phyloP scores from a whole-genome alignment of 441 rosid genomes.

The Theobroma grandiflorum region DNA sequence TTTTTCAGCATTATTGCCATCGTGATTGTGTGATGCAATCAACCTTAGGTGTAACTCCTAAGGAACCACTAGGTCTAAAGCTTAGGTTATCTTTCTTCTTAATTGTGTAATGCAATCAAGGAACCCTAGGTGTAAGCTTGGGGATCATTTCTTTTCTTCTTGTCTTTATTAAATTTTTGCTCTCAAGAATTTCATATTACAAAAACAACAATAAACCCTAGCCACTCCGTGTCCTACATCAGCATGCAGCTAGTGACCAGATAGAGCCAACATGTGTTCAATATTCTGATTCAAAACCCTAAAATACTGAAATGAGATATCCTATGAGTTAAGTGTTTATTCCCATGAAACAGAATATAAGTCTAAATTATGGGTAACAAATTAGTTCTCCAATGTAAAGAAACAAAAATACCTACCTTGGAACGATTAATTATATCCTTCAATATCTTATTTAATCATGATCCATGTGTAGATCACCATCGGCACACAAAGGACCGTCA shows the following conservation, averaged over 20 bases:
- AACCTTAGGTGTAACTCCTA: not conserved
- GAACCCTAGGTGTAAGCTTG: not conserved
- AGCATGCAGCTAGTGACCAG: not conserved
- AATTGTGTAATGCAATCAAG: not conserved
- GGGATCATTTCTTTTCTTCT: not conserved
- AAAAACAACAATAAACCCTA: not conserved
- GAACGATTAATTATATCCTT: constrained; percentile 93
- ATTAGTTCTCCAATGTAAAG: constrained; percentile 19
- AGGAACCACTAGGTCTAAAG: not conserved
- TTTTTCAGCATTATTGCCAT: not conserved
- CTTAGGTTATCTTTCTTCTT: not conserved
- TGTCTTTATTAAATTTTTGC: not conserved
- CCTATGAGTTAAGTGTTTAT: not conserved
- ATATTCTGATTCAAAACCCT: not conserved
- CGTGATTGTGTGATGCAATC: not conserved
- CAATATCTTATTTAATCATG: constrained; percentile 92
- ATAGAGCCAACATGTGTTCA: not conserved
- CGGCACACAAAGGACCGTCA: constrained; percentile 78
- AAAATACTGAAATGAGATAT: not conserved
- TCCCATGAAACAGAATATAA: not conserved
- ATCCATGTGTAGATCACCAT: constrained; percentile 89
- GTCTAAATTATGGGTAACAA: constrained; percentile 11
- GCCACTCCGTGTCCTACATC: not conserved
- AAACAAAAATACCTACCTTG: constrained; percentile 55
- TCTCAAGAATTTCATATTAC: not conserved